Conservation (phyloP, 1,284 basidiomycete genomes). For the Singerocomus inundabilis region DNA sequence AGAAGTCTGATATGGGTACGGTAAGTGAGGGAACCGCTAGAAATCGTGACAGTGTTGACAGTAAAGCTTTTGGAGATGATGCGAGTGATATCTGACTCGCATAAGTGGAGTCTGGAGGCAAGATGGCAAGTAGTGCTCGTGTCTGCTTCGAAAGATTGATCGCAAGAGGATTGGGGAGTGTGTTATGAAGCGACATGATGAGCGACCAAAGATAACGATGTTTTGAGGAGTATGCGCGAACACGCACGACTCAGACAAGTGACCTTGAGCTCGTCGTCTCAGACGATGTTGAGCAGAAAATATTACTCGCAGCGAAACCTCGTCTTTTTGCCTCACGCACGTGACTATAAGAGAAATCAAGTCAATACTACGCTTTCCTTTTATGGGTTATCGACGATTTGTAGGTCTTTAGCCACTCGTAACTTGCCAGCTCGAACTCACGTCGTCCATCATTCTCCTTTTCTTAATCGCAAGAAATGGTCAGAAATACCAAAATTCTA, state of each 20-base stretch:
- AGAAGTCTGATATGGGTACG: slow-evolving; percentile 51
- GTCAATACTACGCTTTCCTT: slow-evolving; percentile 11
- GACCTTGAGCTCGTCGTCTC: slow-evolving; percentile 4
- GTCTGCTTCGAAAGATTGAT: slow-evolving; percentile 57
- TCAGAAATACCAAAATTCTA: slow-evolving; percentile 18
- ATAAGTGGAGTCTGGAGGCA: slow-evolving; percentile 40
- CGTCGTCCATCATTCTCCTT: background rate
- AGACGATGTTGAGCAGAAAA: slow-evolving; percentile 4
- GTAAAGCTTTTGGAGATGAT: slow-evolving; percentile 38
- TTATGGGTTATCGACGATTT: slow-evolving; percentile 21
- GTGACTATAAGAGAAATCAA: slow-evolving; percentile 18
- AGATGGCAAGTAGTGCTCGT: slow-evolving; percentile 39
- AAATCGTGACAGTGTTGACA: slow-evolving; percentile 49
- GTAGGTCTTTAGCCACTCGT: background rate
- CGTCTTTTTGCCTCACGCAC: slow-evolving; percentile 10
- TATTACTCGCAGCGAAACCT: background rate
- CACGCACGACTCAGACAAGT: background rate
- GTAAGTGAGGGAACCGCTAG: slow-evolving; percentile 55
- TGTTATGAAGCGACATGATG: slow-evolving; percentile 15
- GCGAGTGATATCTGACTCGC: slow-evolving; percentile 36
- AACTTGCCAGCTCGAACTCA: background rate
- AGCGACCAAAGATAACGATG: slow-evolving; percentile 2
- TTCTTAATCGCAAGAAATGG: slow-evolving; percentile 20
- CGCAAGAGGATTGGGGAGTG: slow-evolving; percentile 41
- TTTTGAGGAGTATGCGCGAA: background rate